phyloP scores from a whole-genome alignment of 208 protist genomes.

The Trichomonas vaginalis region DNA sequence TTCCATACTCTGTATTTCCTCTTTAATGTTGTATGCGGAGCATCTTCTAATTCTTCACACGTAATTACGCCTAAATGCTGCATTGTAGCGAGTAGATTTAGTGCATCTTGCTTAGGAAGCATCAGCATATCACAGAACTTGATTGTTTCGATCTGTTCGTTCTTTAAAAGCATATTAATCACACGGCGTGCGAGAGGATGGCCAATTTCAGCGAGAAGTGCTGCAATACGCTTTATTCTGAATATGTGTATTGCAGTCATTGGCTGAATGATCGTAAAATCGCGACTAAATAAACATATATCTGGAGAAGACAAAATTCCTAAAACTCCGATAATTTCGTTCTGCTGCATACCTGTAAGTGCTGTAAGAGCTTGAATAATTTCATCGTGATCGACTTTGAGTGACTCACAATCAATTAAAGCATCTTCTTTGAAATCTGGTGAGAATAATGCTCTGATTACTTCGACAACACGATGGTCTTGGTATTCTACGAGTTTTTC shows the following conservation, averaged over 20 bases:
- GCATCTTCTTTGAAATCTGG: not conserved
- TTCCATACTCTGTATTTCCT: not conserved
- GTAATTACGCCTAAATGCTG: not conserved
- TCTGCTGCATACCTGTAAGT: not conserved
- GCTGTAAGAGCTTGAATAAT: not conserved
- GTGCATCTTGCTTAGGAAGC: not conserved
- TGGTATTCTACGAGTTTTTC: not conserved
- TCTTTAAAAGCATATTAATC: not conserved
- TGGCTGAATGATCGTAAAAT: not conserved
- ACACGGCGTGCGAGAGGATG: not conserved
- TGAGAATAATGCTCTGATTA: not conserved
- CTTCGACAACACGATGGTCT: not conserved
- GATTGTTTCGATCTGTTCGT: not conserved
- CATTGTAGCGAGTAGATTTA: not conserved
- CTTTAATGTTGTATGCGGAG: not conserved
- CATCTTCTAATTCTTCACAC: not conserved
- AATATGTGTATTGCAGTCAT: not conserved
- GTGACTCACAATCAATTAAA: not conserved
- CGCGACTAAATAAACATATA: not conserved
- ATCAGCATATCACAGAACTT: not conserved
- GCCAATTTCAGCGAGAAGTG: not conserved
- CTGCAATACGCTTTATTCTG: not conserved
- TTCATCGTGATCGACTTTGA: not conserved
- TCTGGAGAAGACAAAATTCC: not conserved
- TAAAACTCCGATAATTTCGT: not conserved